Evolutionary conservation across 352 stramenopile species (phyloP), one percentile per base, ranked within the genome.

Genomic region (Bremia lactucae): DNA sequence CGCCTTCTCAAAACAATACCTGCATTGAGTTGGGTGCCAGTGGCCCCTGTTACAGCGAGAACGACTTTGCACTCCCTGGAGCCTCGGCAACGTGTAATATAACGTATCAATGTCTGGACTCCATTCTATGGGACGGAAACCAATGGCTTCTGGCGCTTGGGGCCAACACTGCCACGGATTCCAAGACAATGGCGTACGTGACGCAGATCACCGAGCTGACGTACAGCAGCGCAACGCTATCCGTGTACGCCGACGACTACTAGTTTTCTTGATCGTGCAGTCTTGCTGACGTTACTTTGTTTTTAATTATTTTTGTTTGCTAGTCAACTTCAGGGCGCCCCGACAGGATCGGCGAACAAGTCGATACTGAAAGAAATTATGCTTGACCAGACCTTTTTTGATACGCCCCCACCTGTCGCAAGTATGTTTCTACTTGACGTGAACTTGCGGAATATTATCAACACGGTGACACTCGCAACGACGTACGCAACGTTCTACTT

Each of bases 41-140:
- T 29, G 67, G 68, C 31, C 52, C 55, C 0, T 72, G 65, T 46
- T 62, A 62, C 52, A 46, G 31, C 19, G 52, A 68, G 6, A 52
- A 33, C 25, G 21, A 16, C 42, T 72, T 62, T 21, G 54, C 49
- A 18, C 20, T 65, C 8, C 44, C 61, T 3, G 54, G 55, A 2
- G 36, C 55, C 0, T 42, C 37, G 13, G 42, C 41, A 4, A 28
- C 26, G 16, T 82, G 69, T 40, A 62, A 78, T 18, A 24, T 83
- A 8, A 80, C 62, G 16, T 83, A 76, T 23, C 68, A 83, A 48
- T 83, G 71, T 15, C 46, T 83, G 13, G 58, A 74, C 35, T 58
- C 48, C 33, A 40, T 81, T 24, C 38, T 81, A 10, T 59, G 42
- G 38, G 45, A 57, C 25, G 54, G 52, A 7, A 56, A 62, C 9